Evolutionary conservation across 208 protist species (phyloP), one percentile per base, ranked within the genome.

Genomic region (Acanthamoeba lenticulata): DNA sequence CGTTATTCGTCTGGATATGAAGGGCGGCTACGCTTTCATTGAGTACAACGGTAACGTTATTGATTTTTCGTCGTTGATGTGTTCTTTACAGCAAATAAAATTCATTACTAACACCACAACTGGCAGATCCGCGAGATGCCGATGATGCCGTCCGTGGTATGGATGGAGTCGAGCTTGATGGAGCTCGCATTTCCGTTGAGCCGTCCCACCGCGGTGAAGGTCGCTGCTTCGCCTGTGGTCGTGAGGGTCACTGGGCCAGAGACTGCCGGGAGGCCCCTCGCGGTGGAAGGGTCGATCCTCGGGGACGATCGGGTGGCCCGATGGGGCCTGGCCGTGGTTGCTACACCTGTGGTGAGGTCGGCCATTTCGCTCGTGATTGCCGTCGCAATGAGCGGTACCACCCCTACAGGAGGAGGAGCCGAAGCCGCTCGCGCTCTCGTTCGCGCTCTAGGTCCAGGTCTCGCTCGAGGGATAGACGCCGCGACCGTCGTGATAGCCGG

Each of bases 11-110:
- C 44, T 85, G 13, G 93, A 94, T 47, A 85, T 94, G 47, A 94
- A 94, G 93, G 49, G 15, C 83, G 93, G 93, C 60, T 94, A 91
- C 89, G 93, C 83, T 36, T 94, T 94, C 47, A 67, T 94, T 21
- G 93, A 74, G 24, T 90, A 74, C 83, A 47, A 67, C 27, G 60
- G 55, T 74, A 45, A 6, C 13, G 47, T 7, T 42, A 45, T 81
- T 24, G 2, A 1, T 42, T 7, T 27, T 45, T 4, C 21, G n/a
- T n/a, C n/a, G n/a, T n/a, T n/a, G n/a, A n/a, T n/a, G n/a, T n/a
- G n/a, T n/a, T n/a, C n/a, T n/a, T n/a, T n/a, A n/a, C n/a, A n/a
- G n/a, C n/a, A n/a, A n/a, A n/a, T n/a, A n/a, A n/a, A n/a, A n/a
- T n/a, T n/a, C 32, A 38, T 72, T 24, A 36, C 19, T 6, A 72